Conservation (phyloP, 2,329 filamentous ascomycete genomes). For the Chrysoporthe cubensis region DNA sequence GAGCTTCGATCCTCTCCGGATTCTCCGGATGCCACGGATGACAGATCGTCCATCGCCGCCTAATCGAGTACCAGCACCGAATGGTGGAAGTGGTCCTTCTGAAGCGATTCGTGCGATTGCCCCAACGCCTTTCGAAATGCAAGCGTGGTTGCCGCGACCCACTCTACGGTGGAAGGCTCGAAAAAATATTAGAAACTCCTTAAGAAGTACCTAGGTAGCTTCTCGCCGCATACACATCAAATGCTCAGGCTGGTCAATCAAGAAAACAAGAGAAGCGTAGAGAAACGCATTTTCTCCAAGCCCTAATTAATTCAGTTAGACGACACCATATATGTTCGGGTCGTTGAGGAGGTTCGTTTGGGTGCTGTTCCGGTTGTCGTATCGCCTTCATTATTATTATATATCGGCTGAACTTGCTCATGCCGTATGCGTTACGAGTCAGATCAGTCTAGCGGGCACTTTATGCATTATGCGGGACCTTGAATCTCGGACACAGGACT, state of each 20-base stretch:
- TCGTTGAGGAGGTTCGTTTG: neutral
- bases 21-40: neutral
- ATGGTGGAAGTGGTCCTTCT: neutral
- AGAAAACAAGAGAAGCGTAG: neutral
- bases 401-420: too few relatives aligned
- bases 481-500: neutral
- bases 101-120: neutral
- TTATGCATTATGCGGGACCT: neutral
- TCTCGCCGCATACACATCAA: neutral
- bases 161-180: too few relatives aligned
- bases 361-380: neutral
- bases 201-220: neutral
- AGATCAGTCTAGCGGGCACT: neutral
- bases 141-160: neutral
- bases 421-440: neutral
- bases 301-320: neutral
- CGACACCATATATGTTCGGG: neutral
- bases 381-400: too few relatives aligned
- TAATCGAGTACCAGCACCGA: neutral
- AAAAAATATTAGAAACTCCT: neutral
- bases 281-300: neutral
- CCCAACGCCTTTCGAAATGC: neutral
- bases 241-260: neutral
- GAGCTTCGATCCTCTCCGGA: slow-evolving; percentile 12
- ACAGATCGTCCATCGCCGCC: slow-evolving; percentile 3